A percentile compares a stretch with the other conserved stretches of the same genome.
Conservation (phyloP, 2,329 filamentous ascomycete species). For the Atkinsonella hypoxylon region DNA sequence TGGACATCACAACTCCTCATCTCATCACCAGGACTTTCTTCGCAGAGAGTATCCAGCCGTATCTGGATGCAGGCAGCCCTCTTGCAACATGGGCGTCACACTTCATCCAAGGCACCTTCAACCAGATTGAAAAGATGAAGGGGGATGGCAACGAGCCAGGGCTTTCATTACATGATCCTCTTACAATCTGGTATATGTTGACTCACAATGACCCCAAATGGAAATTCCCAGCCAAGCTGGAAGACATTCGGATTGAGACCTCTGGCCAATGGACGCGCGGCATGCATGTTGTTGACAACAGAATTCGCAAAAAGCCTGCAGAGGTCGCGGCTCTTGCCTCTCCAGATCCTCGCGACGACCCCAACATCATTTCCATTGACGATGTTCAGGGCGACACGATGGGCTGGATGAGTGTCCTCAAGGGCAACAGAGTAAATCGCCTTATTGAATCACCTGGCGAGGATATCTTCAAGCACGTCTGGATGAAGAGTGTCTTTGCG, state of each 20-base stretch:
- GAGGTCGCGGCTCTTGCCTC: constrained; percentile 28
- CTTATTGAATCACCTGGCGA: constrained; percentile 59
- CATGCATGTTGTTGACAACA: constrained; percentile 74
- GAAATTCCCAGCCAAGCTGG: constrained; percentile 43
- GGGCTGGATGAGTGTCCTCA: constrained; percentile 61
- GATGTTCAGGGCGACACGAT: constrained; percentile 57
- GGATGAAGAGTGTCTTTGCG: constrained; percentile 56
- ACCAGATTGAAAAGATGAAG: constrained; percentile 52
- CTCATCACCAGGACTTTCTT: constrained; percentile 52
- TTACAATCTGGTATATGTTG: constrained; percentile 69
- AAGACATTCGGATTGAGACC: constrained; percentile 86
- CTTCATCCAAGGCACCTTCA: constrained; percentile 60
- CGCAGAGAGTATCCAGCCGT: constrained; percentile 37
- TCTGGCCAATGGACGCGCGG: constrained; percentile 89
- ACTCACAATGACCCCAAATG: constrained; percentile 46
- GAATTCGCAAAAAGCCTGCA: constrained; percentile 43
- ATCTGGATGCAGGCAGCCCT: constrained; percentile 52
- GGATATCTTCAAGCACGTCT: constrained; percentile 50
- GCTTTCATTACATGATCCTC: constrained; percentile 62
- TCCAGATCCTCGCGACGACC: constrained; percentile 27
- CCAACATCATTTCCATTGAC: constrained; percentile 27
- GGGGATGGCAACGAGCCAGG: constrained; percentile 45
- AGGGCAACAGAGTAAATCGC: constrained; percentile 71
- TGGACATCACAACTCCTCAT: constrained; percentile 67
- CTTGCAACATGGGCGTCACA: constrained; percentile 61